Evolutionary conservation across 2,329 filamentous ascomycete genomes (phyloP), one percentile per base, ranked within the genome.

Genomic region (Alternaria sp.): DNA sequence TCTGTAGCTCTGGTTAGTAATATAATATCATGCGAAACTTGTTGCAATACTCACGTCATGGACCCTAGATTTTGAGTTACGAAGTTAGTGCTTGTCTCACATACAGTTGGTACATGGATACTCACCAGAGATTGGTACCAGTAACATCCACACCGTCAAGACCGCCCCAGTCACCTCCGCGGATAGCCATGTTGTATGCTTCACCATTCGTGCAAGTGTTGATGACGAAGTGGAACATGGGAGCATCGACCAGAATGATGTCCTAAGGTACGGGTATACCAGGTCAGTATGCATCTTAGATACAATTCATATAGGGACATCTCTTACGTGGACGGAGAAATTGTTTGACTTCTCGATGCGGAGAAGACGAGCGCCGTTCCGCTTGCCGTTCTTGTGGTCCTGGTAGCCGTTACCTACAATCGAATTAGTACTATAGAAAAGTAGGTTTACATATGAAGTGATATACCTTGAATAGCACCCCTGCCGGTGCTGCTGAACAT

Each of bases 111-210:
- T 38, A 38, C 34, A 18, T 16, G 34, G 34, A n/a, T 16, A 38
- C 34, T 38, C n/a, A 38, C 34, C 83, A 86, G 54, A 87, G 82
- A 64, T 88, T 87, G 44, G 73, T 81, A 12, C 81, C 81, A 76
- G 80, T 85, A 4, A 87, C 79, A 68, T 87, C 83, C 57, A 88
- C 80, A 3, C 86, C 86, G 67, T 88, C 86, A 5, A 87, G 73
- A 47, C 84, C 84, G 48, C 85, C 85, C 60, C 75, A 71, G 56
- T 86, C 78, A 4, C 79, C 84, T 44, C 85, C 84, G 5, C 84
- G 82, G 57, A 87, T 83, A 8, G 81, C 82, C 80, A 86, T 80
- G 63, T 86, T 86, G 72, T 86, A 87, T 4, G 85, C 71, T 68
- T 87, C 84, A 12, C 84, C 84, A 65, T 83, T 82, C 16, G 76